Conservation (phyloP, 2,329 filamentous ascomycete genomes). For the Colletotrichum tropicicola region DNA sequence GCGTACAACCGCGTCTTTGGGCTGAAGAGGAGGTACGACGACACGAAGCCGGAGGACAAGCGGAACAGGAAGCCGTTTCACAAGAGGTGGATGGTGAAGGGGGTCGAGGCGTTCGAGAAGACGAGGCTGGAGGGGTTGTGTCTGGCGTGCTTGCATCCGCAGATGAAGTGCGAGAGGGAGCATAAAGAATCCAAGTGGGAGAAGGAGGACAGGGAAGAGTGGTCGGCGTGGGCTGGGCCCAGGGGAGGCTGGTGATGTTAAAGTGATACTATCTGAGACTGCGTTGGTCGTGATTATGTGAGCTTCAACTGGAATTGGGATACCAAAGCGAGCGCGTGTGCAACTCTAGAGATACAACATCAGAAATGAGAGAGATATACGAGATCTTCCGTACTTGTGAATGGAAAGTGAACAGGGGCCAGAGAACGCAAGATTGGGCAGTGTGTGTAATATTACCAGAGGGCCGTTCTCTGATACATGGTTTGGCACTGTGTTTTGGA, state of each 20-base stretch:
- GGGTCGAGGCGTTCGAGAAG: not conserved
- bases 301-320: too few relatives aligned
- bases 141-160: slow-evolving; percentile 5
- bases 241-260: not conserved
- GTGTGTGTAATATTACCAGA: too few relatives aligned
- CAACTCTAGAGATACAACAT: too few relatives aligned
- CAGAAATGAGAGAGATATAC: too few relatives aligned
- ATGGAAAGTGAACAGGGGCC: too few relatives aligned
- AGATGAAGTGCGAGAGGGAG: not conserved
- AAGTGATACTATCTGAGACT: too few relatives aligned
- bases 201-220: not conserved
- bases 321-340: too few relatives aligned
- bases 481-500: too few relatives aligned
- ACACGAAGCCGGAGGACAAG: not conserved
- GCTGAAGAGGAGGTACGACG: not conserved
- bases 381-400: too few relatives aligned
- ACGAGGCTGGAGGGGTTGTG: not conserved
- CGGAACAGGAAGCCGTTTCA: not conserved
- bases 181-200: not conserved
- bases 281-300: too few relatives aligned
- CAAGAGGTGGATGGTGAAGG: not conserved
- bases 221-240: not conserved
- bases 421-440: too few relatives aligned
- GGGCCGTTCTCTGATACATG: too few relatives aligned
- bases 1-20: not conserved